Evolutionary conservation across 202 grass and related monocot genomes (phyloP).

Genomic region (Bolboschoenoplectus hybrid): DNA sequence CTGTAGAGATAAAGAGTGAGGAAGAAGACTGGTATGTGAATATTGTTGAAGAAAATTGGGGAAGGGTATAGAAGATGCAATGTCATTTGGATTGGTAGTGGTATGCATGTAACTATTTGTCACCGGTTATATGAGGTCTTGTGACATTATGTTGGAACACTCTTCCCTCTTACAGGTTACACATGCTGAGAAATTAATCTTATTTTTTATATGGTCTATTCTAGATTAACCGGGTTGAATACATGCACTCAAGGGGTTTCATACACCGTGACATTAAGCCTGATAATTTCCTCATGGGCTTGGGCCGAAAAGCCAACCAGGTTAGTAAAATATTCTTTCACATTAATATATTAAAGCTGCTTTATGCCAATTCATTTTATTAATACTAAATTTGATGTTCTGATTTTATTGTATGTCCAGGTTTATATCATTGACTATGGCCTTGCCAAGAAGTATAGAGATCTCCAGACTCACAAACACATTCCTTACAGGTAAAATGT

Average conservation of each 20-base stretch:
- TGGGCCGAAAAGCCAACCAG: constrained; percentile 96
- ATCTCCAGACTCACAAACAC: constrained; percentile 95
- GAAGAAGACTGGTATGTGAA: background rate
- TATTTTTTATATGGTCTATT: constrained; percentile 26
- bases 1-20: background rate
- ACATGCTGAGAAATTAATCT: constrained; percentile 4
- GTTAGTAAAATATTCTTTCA: constrained; percentile 38
- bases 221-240: constrained; percentile 89
- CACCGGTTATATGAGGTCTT: background rate
- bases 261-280: constrained; percentile 97
- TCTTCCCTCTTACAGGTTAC: constrained; percentile 3
- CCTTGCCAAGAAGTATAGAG: constrained; percentile 96
- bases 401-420: constrained; percentile 44
- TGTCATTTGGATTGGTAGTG: background rate
- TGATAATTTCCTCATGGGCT: constrained; percentile 89
- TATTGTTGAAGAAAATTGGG: background rate
- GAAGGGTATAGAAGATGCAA: background rate
- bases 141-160: constrained; percentile 10
- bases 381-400: constrained; percentile 16
- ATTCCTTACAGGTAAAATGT: constrained; percentile 84
- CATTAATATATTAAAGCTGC: constrained; percentile 8
- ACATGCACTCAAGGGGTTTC: constrained; percentile 95
- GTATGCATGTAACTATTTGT: background rate
- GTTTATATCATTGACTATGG: constrained; percentile 99
- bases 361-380: background rate